A percentile compares a stretch with the other conserved stretches of the same genome.
Evolutionary conservation across 2,329 filamentous ascomycete species (phyloP).

Genomic region (Alternaria sp.): DNA sequence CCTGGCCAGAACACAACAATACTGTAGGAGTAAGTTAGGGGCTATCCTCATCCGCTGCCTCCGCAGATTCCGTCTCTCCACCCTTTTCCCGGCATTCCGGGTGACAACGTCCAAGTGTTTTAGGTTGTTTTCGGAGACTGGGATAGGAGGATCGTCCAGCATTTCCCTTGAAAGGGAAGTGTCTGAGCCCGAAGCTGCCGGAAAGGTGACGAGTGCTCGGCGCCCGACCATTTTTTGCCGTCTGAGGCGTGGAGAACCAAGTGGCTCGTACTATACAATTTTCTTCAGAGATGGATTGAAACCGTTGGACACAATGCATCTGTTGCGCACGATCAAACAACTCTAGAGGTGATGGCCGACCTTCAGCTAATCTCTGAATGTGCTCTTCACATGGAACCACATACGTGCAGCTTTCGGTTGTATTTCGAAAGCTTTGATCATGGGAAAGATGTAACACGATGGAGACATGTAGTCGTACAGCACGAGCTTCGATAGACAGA

Average conservation of each 20-base stretch:
- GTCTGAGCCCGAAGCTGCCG: background rate
- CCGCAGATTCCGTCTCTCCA: slow-evolving; percentile 11
- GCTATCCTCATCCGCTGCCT: slow-evolving; percentile 7
- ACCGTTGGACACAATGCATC: too few relatives aligned
- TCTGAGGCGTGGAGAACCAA: background rate
- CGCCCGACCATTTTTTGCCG: background rate
- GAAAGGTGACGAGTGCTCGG: slow-evolving; percentile 4
- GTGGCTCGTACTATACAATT: background rate
- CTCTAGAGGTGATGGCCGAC: too few relatives aligned
- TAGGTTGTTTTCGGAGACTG: slow-evolving; percentile 1
- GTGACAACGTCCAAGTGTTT: background rate
- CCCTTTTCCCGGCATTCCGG: slow-evolving; percentile 6
- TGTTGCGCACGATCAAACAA: too few relatives aligned
- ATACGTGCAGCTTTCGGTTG: too few relatives aligned
- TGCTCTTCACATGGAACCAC: too few relatives aligned
- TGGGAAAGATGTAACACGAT: too few relatives aligned
- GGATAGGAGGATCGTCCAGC: background rate
- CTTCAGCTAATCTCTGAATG: too few relatives aligned
- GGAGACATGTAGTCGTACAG: too few relatives aligned
- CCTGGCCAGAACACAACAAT: slow-evolving; percentile 11
- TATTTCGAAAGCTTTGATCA: too few relatives aligned
- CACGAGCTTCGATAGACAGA: too few relatives aligned
- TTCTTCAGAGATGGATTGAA: too few relatives aligned
- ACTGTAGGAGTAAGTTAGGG: slow-evolving; percentile 1
- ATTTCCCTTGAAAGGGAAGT: background rate